Evolutionary conservation across 805 yeast genomes (phyloP), one percentile per base, ranked within the genome.

Genomic region (Pichia nakasei): DNA sequence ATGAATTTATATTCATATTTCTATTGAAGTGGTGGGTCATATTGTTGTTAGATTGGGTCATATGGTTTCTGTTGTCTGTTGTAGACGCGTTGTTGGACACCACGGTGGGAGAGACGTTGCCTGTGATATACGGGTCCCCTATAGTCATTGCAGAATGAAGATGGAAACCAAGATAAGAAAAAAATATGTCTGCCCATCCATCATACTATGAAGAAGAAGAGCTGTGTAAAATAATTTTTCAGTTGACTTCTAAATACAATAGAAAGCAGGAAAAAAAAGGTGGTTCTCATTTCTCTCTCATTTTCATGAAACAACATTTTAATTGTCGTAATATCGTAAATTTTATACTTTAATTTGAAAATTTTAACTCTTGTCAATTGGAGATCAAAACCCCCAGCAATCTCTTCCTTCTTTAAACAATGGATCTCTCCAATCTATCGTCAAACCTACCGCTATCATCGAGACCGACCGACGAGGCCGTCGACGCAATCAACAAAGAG

Each of bases 391-490:
- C n/a, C n/a, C n/a, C n/a, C n/a, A n/a, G n/a, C n/a, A n/a, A n/a
- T 13, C 5, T 35, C 12, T 15, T 31, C 17, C 34, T 17, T 32
- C 13, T 17, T 9, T 6, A 6, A 5, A 19, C 19, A 15, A 78
- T 79, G 85, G 86, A 80, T 58, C 64, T 81, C 46, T 77, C 85
- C 2, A 80, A 79, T 48, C 55, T 81, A 36, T 75, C 82, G 2
- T 63, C 68, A 9, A 67, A 70, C 41, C 61, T 80, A 19, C 86
- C 85, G 1, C 66, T 74, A 3, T 68, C 80, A 0, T 64, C 57
- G 31, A 73, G 78, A 3, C 64, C 75, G 11, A 68, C 66, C 35
- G 73, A 72, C 31, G 67, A 67, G 9, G 63, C 76, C n/a, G 58
- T 76, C 1, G 59, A 63, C 22, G 73, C 70, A 24, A 61, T 80